Evolutionary conservation across 2,329 filamentous ascomycete genomes (phyloP), one percentile per base, ranked within the genome.

Genomic region (Chaetothyriales sp.): DNA sequence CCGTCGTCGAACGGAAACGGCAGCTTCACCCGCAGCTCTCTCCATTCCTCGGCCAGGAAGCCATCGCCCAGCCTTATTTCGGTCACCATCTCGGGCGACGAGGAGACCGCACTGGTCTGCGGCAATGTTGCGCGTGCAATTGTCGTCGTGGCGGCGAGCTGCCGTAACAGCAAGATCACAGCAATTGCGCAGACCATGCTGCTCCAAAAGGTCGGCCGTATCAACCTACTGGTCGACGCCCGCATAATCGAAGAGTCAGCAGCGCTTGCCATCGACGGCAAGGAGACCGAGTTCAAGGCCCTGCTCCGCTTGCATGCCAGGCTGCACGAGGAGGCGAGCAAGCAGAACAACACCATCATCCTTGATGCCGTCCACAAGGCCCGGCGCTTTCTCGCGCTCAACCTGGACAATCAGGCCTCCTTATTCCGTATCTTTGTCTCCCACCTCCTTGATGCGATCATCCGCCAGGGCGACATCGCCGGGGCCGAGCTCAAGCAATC

Each of bases 141-240:
- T 54, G 90, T 93, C 51, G 82, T 81, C n/a, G 86, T 98, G 63
- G 87, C 92, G 0, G 79, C 77, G 19, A 81, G 79, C 51, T 88
- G 83, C 63, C 78, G 83, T 46, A 89, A 98, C 61, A 81, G 87
- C 53, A 95, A 95, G 68, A 94, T 98, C 49, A 92, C 84, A 5
- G 89, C 89, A 4, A 73, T 98, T 49, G 90, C 89, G 2, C 84
- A 95, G 60, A 93, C 88, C 0, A 95, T 98, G 81, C 78, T 99
- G 20, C 70, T 95, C n/a, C 92, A 98, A 63, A 96, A 98, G 66
- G 78, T 96, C 52, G 82, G 84, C 54, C 90, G 92, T 66, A 80
- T 95, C 50, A 92, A 80, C 61, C 74, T 78, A 53, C 71, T 77
- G 3, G 84, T 95, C 1, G 89, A 96, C 70, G 81, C 84, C 26